Evolutionary conservation across 192 early-diverging fungal species (phyloP).

Genomic region (Coemansia sp.): DNA sequence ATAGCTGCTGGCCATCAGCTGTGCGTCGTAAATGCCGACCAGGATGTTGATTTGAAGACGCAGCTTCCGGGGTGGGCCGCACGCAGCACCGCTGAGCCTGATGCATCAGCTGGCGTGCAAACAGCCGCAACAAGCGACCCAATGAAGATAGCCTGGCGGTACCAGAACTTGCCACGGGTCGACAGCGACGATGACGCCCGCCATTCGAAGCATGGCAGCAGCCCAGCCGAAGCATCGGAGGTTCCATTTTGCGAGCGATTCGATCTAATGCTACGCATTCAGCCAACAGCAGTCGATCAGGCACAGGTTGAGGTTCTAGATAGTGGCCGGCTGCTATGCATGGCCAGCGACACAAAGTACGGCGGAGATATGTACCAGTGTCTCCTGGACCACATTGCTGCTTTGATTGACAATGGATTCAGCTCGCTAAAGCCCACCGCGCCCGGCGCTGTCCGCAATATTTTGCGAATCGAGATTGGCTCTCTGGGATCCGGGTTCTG

Average conservation of each 20-base stretch:
- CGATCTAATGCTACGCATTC: constrained; percentile 79
- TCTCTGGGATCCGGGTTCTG: constrained; percentile 80
- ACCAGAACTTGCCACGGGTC: constrained; percentile 67
- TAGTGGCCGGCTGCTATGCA: constrained; percentile 14
- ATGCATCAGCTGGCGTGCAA: constrained; percentile 7
- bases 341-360: constrained; percentile 9
- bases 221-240: constrained; percentile 10
- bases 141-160: constrained; percentile 94
- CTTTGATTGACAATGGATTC: constrained; percentile 63
- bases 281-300: constrained; percentile 53
- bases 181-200: constrained; percentile 6
- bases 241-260: constrained; percentile 74
- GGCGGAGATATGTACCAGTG: constrained; percentile 32
- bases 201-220: neutral
- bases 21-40: constrained; percentile 66
- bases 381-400: constrained; percentile 51
- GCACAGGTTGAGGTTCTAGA: constrained; percentile 55
- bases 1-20: constrained; percentile 70
- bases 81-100: neutral
- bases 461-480: constrained; percentile 76
- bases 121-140: constrained; percentile 46
- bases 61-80: constrained; percentile 50
- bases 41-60: constrained; percentile 54
- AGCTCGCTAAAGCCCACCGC: constrained; percentile 49
- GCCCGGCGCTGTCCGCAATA: constrained; percentile 52